Percentiles rank a stretch among this genome's conserved stretches.
Conservation (phyloP, 2,329 filamentous ascomycete species). For the Beauveria caledonica region DNA sequence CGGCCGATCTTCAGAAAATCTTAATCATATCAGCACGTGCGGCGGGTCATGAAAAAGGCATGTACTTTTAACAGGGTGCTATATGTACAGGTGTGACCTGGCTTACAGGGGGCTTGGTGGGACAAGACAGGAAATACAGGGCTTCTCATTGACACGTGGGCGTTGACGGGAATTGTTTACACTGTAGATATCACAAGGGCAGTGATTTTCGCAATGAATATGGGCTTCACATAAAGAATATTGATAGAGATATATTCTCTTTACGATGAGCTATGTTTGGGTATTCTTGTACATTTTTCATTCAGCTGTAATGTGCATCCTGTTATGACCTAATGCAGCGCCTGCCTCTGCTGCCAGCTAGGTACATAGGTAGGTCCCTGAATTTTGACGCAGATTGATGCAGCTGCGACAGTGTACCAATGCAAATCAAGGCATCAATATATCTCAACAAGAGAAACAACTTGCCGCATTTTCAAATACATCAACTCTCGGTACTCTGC, state of each 20-base stretch:
- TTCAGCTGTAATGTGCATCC: not conserved
- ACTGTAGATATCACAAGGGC: not conserved
- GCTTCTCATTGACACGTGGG: not conserved
- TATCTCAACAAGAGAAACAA: not conserved
- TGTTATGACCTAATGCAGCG: not conserved
- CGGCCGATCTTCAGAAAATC: constrained; percentile 1
- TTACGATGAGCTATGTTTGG: not conserved
- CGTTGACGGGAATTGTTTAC: not conserved
- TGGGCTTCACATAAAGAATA: too few relatives aligned
- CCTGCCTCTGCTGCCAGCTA: not conserved
- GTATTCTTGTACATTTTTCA: too few relatives aligned
- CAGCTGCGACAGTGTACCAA: not conserved
- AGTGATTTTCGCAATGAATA: not conserved
- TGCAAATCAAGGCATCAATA: not conserved
- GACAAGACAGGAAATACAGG: not conserved
- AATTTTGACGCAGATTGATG: not conserved
- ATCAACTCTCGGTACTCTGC: too few relatives aligned
- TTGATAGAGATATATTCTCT: not conserved
- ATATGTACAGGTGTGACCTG: not conserved
- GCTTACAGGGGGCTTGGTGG: not conserved
- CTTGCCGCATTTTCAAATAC: too few relatives aligned
- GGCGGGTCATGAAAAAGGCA: constrained; percentile 40
- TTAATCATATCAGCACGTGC: constrained; percentile 34
- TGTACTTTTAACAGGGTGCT: not conserved
- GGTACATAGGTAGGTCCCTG: not conserved